phyloP scores from a whole-genome alignment of 345 rosid genomes.

The Kandelia obovata region DNA sequence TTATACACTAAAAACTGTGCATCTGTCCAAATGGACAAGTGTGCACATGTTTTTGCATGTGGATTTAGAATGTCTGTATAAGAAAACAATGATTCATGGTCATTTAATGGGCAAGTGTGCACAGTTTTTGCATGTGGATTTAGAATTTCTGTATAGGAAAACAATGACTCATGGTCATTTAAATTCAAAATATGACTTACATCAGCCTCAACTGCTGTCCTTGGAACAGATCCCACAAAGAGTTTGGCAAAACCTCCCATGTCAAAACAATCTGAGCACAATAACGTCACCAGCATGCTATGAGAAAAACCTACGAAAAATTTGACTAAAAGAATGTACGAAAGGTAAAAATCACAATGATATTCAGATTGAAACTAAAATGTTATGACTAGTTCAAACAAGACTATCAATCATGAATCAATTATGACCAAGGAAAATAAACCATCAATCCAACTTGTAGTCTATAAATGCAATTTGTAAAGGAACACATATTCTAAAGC shows the following conservation, averaged over 20 bases:
- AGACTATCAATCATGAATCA: too few species aligned
- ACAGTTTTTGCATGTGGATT: neutral
- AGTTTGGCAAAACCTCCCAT: constrained; percentile 62
- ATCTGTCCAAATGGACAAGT: neutral
- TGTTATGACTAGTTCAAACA: too few species aligned
- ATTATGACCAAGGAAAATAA: too few species aligned
- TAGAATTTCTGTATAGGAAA: neutral
- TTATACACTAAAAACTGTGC: too few species aligned
- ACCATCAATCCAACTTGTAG: too few species aligned
- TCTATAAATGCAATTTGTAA: too few species aligned
- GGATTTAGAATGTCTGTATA: neutral
- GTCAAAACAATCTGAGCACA: constrained; percentile 42
- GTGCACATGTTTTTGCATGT: too few species aligned
- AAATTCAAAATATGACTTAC: constrained; percentile 41
- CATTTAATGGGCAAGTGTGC: neutral
- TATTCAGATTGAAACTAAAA: too few species aligned
- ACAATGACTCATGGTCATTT: neutral
- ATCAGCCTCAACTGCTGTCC: constrained; percentile 75
- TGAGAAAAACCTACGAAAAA: neutral
- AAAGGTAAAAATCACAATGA: too few species aligned
- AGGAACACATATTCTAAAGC: too few species aligned
- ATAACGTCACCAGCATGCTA: neutral
- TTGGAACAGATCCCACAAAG: constrained; percentile 97
- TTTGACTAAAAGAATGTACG: neutral
- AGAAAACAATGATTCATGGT: neutral